Conservation (phyloP, 371 early-diverging fungal genomes). For the Rhizopus delemar region DNA sequence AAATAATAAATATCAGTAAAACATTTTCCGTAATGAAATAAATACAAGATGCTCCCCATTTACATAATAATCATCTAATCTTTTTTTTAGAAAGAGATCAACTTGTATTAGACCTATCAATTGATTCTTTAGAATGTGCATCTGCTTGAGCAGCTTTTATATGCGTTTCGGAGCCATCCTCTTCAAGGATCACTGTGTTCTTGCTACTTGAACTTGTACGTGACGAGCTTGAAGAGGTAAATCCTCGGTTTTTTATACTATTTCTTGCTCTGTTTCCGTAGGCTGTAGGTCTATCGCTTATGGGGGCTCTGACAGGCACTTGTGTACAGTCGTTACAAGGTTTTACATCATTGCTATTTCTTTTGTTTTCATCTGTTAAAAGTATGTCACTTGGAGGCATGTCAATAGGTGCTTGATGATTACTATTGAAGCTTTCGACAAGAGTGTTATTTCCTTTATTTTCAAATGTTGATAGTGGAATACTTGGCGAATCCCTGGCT, state of each 20-base stretch:
- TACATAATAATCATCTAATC: no score
- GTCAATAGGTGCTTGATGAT: background rate
- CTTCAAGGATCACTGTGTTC: background rate
- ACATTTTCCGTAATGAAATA: no score
- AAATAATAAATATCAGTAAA: no score
- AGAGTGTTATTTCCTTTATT: background rate
- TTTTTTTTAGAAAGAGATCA: no score
- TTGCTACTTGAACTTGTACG: background rate
- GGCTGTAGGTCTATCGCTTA: background rate
- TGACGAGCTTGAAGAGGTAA: background rate
- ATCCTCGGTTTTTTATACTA: background rate
- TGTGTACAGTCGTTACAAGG: background rate
- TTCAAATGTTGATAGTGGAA: background rate
- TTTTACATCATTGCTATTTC: background rate
- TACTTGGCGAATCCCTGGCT: no score
- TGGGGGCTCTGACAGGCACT: background rate
- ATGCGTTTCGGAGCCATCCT: background rate
- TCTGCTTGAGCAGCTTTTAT: background rate
- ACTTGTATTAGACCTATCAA: no score
- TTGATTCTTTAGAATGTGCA: background rate
- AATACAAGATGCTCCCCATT: no score
- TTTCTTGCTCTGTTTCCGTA: constrained; percentile 1
- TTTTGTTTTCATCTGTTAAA: background rate
- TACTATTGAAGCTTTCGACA: no score
- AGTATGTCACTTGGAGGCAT: background rate